These are phyloP conservation scores for Mallotus repandus DNA, from an alignment of 441 rosid genomes.

Conservation along the genomic window DNA sequence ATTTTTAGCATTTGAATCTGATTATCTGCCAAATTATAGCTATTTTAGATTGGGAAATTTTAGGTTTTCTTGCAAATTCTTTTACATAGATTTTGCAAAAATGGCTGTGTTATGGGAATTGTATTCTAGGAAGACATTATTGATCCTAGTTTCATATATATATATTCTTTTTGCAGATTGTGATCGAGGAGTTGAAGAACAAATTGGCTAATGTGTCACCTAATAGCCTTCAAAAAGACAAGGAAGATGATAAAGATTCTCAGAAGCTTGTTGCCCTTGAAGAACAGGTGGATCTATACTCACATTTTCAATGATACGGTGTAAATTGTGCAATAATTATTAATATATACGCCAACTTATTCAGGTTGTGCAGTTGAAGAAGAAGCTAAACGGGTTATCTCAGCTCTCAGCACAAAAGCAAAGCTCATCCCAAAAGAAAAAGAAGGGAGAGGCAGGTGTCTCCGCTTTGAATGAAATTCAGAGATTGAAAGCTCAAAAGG, in stretches of 20 bases:
- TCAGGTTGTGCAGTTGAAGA: constrained; percentile 58
- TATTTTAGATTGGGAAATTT: background rate
- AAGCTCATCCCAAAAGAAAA: constrained; percentile 46
- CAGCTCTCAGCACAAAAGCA: constrained; percentile 49
- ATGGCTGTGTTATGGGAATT: too few species aligned
- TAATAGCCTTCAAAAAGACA: constrained; percentile 33
- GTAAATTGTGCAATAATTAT: background rate
- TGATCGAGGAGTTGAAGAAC: constrained; percentile 53
- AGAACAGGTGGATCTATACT: constrained; percentile 12
- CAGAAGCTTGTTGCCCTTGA: constrained; percentile 47
- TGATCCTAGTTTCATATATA: too few species aligned
- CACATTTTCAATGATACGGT: background rate
- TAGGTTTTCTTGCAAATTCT: background rate
- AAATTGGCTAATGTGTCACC: constrained; percentile 41
- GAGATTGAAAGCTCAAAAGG: constrained; percentile 87
- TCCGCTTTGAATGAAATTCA: constrained; percentile 49
- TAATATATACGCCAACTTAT: constrained; percentile 1
- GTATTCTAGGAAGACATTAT: too few species aligned
- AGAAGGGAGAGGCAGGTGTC: constrained; percentile 34
- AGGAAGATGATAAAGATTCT: constrained; percentile 29
- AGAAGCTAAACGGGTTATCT: constrained; percentile 47
- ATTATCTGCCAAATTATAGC: constrained; percentile 12
- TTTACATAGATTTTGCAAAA: background rate
- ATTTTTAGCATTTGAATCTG: constrained; percentile 1
- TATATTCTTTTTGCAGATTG: constrained; percentile 46